Evolutionary conservation across 2,329 filamentous ascomycete genomes (phyloP).

Genomic region (Tolypocladium tropicale): DNA sequence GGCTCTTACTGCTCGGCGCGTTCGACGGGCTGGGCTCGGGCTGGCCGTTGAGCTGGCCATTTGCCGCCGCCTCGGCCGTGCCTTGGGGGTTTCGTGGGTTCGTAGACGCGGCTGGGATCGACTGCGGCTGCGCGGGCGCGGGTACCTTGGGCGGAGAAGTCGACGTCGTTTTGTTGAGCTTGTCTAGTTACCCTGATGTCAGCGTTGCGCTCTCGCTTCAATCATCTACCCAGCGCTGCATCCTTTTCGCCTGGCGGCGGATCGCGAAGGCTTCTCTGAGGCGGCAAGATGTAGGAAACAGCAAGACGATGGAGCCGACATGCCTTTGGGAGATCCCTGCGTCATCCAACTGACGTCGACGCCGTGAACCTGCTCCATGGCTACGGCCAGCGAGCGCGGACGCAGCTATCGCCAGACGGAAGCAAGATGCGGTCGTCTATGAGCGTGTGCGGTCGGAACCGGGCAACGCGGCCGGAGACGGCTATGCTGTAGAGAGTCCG

Average conservation of each 20-base stretch:
- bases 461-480: not conserved
- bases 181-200: constrained; percentile 13
- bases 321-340: constrained; percentile 75
- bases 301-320: constrained; percentile 15
- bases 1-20: constrained; percentile 12
- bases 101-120: constrained; percentile 18
- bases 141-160: constrained; percentile 13
- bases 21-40: constrained; percentile 12
- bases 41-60: constrained; percentile 9
- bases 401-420: not conserved
- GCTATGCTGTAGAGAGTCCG: not conserved
- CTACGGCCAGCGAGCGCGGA: constrained; percentile 12
- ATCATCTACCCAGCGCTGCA: not conserved
- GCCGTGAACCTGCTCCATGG: constrained; percentile 71
- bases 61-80: constrained; percentile 12
- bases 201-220: not conserved
- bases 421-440: not conserved
- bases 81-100: constrained; percentile 15
- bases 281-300: not conserved
- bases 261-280: no score
- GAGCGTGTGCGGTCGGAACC: not conserved
- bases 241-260: not conserved
- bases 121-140: constrained; percentile 19
- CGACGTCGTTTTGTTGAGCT: constrained; percentile 17
- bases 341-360: constrained; percentile 86